These are phyloP conservation scores for Exophiala phaeomuriformis DNA, from an alignment of 2,329 filamentous ascomycete genomes.

Conservation along the genomic window DNA sequence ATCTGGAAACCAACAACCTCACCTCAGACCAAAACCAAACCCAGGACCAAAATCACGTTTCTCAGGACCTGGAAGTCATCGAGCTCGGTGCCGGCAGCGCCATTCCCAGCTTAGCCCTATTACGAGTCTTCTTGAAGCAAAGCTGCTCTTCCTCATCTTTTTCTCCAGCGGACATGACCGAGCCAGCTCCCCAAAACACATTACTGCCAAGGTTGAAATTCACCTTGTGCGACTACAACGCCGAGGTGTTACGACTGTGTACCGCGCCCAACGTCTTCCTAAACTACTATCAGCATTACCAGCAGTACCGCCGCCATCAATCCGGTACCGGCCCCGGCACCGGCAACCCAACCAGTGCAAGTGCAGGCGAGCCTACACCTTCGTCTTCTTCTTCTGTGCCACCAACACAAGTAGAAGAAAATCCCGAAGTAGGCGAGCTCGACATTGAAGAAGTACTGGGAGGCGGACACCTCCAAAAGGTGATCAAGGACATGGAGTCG, in stretches of 20 bases:
- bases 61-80: conserved; percentile 36
- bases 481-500: conserved; percentile 38
- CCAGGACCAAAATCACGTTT: too few relatives aligned
- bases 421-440: conserved; percentile 36
- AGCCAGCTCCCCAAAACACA: neutral
- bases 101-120: conserved; percentile 50
- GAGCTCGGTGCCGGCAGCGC: conserved; percentile 60
- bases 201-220: conserved; percentile 39
- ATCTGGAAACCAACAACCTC: neutral
- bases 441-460: conserved; percentile 17
- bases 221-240: conserved; percentile 57
- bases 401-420: too few relatives aligned
- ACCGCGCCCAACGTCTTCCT: conserved; percentile 56
- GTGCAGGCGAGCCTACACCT: neutral
- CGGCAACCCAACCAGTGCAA: too few relatives aligned
- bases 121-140: conserved; percentile 44
- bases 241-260: conserved; percentile 51
- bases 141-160: too few relatives aligned
- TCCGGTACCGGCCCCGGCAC: too few relatives aligned
- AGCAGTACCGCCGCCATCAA: too few relatives aligned
- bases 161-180: too few relatives aligned
- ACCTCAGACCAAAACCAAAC: too few relatives aligned
- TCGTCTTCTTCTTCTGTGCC: too few relatives aligned
- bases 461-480: conserved; percentile 45
- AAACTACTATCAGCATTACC: conserved; percentile 35